Evolutionary conservation across 1,139 yeast genomes (phyloP).

Genomic region (Geotrichum citri-aurantii): DNA sequence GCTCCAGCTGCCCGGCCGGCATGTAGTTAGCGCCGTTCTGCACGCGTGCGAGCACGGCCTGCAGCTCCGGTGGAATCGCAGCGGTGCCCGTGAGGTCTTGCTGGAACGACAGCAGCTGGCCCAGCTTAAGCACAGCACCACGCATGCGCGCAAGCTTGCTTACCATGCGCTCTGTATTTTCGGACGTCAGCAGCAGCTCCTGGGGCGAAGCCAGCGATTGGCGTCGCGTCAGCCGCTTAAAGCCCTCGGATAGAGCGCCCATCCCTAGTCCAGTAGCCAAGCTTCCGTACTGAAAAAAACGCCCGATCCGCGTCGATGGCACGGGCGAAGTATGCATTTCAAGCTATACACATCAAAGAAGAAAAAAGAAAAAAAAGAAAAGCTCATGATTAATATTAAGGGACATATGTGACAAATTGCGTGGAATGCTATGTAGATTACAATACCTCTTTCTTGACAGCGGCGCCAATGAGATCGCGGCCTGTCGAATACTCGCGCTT

Average conservation of each 20-base stretch:
- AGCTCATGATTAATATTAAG: background rate
- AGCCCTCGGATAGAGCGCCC: slow-evolving; percentile 75
- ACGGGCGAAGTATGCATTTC: slow-evolving; percentile 61
- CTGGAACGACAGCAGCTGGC: slow-evolving; percentile 93
- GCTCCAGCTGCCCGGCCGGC: slow-evolving; percentile 87
- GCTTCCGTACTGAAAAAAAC: slow-evolving; percentile 88
- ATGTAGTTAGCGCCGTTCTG: slow-evolving; percentile 94
- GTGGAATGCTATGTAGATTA: background rate
- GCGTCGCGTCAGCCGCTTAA: slow-evolving; percentile 48
- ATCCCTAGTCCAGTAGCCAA: slow-evolving; percentile 89
- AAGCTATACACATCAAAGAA: slow-evolving; percentile 36
- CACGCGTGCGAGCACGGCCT: slow-evolving; percentile 70
- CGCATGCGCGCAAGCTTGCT: slow-evolving; percentile 87
- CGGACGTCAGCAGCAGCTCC: slow-evolving; percentile 63
- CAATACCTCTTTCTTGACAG: slow-evolving; percentile 10
- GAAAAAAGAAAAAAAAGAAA: background rate
- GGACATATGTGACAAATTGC: background rate
- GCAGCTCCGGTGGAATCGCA: slow-evolving; percentile 79
- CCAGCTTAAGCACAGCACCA: slow-evolving; percentile 95
- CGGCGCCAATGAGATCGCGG: slow-evolving; percentile 8
- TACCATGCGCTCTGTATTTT: slow-evolving; percentile 83
- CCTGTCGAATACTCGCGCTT: slow-evolving; percentile 15
- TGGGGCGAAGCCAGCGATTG: background rate
- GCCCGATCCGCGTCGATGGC: slow-evolving; percentile 78
- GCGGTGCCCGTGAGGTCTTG: slow-evolving; percentile 44